These are phyloP conservation scores for Tetrapisispora fleetii DNA, from an alignment of 805 yeast species.

Conservation along the genomic window DNA sequence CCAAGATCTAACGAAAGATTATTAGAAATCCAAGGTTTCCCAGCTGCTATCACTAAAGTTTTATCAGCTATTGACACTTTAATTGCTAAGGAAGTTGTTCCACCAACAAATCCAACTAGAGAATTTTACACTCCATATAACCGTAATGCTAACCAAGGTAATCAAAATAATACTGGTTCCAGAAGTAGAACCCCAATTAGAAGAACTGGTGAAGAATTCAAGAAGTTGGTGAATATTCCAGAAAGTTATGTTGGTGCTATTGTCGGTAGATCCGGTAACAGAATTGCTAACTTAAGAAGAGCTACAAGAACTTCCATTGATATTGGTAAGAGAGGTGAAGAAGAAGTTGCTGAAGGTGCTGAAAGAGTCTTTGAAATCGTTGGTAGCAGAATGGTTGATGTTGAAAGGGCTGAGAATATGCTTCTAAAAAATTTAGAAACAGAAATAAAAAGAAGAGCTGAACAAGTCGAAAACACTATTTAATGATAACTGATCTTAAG, in stretches of 20 bases:
- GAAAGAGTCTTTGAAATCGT: constrained; percentile 56
- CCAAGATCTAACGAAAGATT: constrained; percentile 77
- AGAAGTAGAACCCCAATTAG: constrained; percentile 1
- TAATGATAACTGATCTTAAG: not conserved
- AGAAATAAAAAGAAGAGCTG: constrained; percentile 43
- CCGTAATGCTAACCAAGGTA: constrained; percentile 5
- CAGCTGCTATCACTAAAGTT: constrained; percentile 52
- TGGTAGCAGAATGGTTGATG: constrained; percentile 39
- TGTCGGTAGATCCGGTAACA: constrained; percentile 75
- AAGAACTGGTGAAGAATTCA: constrained; percentile 8
- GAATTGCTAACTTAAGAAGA: constrained; percentile 79
- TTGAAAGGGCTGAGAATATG: constrained; percentile 50
- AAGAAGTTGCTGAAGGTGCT: constrained; percentile 34
- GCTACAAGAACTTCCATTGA: constrained; percentile 69
- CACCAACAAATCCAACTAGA: constrained; percentile 11
- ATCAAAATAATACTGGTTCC: constrained; percentile 1
- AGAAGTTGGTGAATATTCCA: constrained; percentile 38
- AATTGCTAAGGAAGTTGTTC: constrained; percentile 18
- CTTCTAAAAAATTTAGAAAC: constrained; percentile 48
- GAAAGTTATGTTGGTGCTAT: constrained; percentile 81
- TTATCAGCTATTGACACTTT: constrained; percentile 41
- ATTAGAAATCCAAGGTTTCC: constrained; percentile 78
- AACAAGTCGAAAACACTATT: constrained; percentile 3
- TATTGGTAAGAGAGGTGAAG: constrained; percentile 56
- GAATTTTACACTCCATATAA: constrained; percentile 52